phyloP scores from a whole-genome alignment of 202 grass and related monocot species.

The Carex sylvatica region DNA sequence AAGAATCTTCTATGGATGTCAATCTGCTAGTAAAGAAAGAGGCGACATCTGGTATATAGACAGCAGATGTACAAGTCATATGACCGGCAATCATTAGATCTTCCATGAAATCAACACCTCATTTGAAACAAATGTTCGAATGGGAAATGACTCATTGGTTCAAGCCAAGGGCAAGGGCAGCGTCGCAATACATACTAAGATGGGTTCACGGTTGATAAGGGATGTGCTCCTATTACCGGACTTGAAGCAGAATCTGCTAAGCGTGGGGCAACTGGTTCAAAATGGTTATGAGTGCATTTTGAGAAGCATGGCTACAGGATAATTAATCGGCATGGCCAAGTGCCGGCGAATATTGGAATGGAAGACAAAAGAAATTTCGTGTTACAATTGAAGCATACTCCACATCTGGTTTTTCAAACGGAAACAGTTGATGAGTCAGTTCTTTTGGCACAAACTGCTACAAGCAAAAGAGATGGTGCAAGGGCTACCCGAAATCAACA shows the following conservation, averaged over 20 bases:
- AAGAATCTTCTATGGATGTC: no score
- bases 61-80: no score
- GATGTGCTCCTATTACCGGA: no score
- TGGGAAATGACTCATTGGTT: neutral
- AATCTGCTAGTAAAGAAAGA: no score
- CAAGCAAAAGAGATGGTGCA: neutral
- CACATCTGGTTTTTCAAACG: neutral
- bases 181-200: neutral
- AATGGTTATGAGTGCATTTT: neutral
- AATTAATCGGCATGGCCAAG: no score
- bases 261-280: neutral
- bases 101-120: no score
- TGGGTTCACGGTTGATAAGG: no score
- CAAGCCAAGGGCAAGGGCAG: neutral
- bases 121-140: no score
- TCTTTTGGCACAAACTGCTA: slow-evolving; percentile 16
- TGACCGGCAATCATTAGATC: no score
- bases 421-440: neutral
- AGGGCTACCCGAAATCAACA: neutral
- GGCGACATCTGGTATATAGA: no score
- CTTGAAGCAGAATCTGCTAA: no score
- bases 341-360: neutral
- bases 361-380: slow-evolving; percentile 4
- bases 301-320: no score
- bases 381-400: slow-evolving; percentile 7